Evolutionary conservation across 768 basidiomycete species (phyloP), one percentile per base, ranked within the genome.

Genomic region (Mycena floridula): DNA sequence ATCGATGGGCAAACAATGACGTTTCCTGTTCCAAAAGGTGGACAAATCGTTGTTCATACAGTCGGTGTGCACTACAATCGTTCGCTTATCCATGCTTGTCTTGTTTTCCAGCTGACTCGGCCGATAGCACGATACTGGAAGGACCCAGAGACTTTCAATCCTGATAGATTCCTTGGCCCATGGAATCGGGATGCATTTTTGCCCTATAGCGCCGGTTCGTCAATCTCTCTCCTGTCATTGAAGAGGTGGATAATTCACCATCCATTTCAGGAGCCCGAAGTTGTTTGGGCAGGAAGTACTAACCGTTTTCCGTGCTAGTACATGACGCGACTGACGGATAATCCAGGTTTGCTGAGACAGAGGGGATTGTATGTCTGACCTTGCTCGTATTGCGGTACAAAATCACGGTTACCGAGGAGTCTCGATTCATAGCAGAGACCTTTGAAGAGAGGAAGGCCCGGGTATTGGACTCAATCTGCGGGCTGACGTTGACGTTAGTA

Each of bases 161-260:
- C 67, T 5, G 56, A 58, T 28, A 52, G 67, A 23, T 67, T 67
- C 49, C 44, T 77, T 15, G 66, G 63, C 25, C 70, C 77, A 37
- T 80, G 73, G 69, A 67, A 72, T 18, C 63, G 68, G 26, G 76
- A 79, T 50, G 79, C 77, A 0, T 79, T 77, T 52, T 28, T 75
- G 22, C 74, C 77, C 3, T 79, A 78, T 53, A 74, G 70, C 43
- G 62, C 56, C 35, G 74, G 74, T 63, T 43, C 44, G 58, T 49
- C 11, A 1, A 3, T 35, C 18, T 22, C 25, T 26, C 3, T 3
- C 38, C 8, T 13, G 8, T 35, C 28, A 25, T 12, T 16, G 5
- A 4, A n/a, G n/a, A n/a, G n/a, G n/a, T 25, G 11, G n/a, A n/a
- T n/a, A n/a, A n/a, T n/a, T n/a, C n/a, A n/a, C n/a, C n/a, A n/a